Evolutionary conservation across 2,329 filamentous ascomycete species (phyloP).

Genomic region (Alternaria novae-zelandiae): DNA sequence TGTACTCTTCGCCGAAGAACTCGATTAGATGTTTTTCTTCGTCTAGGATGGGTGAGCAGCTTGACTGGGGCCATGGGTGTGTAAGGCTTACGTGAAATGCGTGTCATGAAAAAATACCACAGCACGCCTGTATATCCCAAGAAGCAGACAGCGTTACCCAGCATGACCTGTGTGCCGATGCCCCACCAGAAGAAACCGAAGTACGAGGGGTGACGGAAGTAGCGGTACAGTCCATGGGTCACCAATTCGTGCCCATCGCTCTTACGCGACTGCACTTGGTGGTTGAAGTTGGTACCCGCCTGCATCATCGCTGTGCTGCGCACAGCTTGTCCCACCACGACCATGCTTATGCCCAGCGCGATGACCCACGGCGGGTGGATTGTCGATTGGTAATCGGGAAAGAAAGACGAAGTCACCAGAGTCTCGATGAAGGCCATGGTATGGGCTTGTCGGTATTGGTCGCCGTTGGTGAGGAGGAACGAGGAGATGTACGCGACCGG

Average conservation of each 20-base stretch:
- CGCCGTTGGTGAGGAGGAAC: constrained; percentile 88
- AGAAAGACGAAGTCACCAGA: constrained; percentile 63
- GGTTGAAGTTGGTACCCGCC: constrained; percentile 91
- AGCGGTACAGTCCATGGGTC: constrained; percentile 77
- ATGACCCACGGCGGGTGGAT: constrained; percentile 52
- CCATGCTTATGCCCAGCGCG: constrained; percentile 66
- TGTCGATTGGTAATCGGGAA: constrained; percentile 56
- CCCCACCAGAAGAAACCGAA: constrained; percentile 99
- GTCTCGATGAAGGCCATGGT: constrained; percentile 76
- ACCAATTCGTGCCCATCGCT: constrained; percentile 81
- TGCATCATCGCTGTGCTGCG: constrained; percentile 87
- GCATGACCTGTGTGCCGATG: constrained; percentile 86
- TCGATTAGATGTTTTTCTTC: constrained; percentile 79
- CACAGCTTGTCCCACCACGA: constrained; percentile 74
- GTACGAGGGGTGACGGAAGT: constrained; percentile 86
- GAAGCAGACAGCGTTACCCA: constrained; percentile 84
- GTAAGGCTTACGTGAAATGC: constrained; percentile 67
- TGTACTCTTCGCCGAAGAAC: constrained; percentile 87
- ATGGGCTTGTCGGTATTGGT: constrained; percentile 84
- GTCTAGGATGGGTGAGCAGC: constrained; percentile 50
- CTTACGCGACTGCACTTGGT: constrained; percentile 72
- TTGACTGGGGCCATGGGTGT: not conserved
- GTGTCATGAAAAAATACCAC: constrained; percentile 80
- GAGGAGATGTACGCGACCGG: constrained; percentile 72
- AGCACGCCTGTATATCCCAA: constrained; percentile 75